Evolutionary conservation across 129 eudicot genomes (phyloP), one percentile per base, ranked within the genome.

Genomic region (Glebionis coronaria): DNA sequence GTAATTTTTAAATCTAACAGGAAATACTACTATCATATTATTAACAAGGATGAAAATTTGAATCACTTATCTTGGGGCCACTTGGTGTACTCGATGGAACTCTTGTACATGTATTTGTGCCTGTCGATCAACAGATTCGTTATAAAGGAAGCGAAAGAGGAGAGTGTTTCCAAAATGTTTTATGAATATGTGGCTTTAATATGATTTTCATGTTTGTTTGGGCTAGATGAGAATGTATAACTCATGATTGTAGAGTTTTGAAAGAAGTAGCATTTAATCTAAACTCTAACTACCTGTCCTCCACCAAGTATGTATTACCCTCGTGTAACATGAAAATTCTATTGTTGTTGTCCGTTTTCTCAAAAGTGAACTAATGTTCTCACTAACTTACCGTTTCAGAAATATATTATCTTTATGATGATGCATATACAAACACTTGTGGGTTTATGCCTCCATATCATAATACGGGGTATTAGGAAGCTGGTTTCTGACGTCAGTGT

Each of bases 381-480:
- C 9, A 44, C 44, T 6, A 10, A 49, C 14, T n/a, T n/a, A n/a
- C 11, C 11, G 14, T 49, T 3, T 9, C 14, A 63, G 68, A 63
- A 40, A 38, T 40, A 42, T 63, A 63, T 63, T 63, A 63, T 42
- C 51, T 63, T 63, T 63, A 54, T 63, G 68, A 44, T 63, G 68
- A 23, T 16, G 68, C 68, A 40, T 63, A 63, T 16, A 63, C 68
- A 1, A 31, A 63, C 47, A 40, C 68, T 12, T 12, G 64, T 12
- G 53, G 54, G 8, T 16, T 63, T 44, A 35, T 63, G 68, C 9
- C 68, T 63, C 68, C 68, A 44, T 63, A 35, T 59, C 64, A 14
- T 44, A 59, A 59, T 21, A 31, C 38, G 13, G 28, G 64, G 40
- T 59, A 59, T 28, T 63, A 28, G 54, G 4, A 40, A 40, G 29